Base-by-base conservation (phyloP, 2,329 filamentous ascomycete genomes). In the Diplocarpon rosae region DNA sequence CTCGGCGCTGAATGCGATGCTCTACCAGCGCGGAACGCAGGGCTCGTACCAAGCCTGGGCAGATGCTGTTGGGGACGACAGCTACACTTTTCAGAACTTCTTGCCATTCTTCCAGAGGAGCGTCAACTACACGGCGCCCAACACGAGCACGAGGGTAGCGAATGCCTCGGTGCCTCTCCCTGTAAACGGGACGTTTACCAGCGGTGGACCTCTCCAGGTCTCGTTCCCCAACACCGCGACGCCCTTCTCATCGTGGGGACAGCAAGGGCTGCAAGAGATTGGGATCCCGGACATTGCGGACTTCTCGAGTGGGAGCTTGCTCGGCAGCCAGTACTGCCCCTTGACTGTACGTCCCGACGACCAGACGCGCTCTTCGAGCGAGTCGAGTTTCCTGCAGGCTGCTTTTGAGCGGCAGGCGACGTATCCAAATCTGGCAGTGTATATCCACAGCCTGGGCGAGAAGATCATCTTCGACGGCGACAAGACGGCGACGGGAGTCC, bases 51-150 rank as follows among this genome's bases (percentile, higher is more conserved):
- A 72, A 17, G 60, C 62, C 31, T 73, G 70, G 71, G 66, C 62
- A 2, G 55, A 62, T 30, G 48, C 61, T 2, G 58, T 65, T 5
- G 61, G 59, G 4, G 69, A 73, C 42, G 43, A 64, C 1, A 56
- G 60, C 5, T 76, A 70, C 63, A 65, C 63, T 45, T 70, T 69
- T 43, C 56, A 68, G 4, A 64, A 64, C 11, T 62, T 73, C 28
- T 59, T 69, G 14, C 66, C 67, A 2, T 75, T 68, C 57, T 64
- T 70, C 43, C 57, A 59, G 36, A 68, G 65, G 46, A 46, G 39
- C n/a, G 38, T 45, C 11, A 40, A 17, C 2, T 48, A 47, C 43
- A 53, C 49, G 34, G 49, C 40, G 16, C 61, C 59, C 2, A 60
- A 63, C 12, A 10, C 29, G 1, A 39, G 55, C 35, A 45, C 47